Percentiles rank a stretch among this genome's conserved stretches.
Conservation (phyloP, 176 grass and related monocot species). For the Carex parvula region DNA sequence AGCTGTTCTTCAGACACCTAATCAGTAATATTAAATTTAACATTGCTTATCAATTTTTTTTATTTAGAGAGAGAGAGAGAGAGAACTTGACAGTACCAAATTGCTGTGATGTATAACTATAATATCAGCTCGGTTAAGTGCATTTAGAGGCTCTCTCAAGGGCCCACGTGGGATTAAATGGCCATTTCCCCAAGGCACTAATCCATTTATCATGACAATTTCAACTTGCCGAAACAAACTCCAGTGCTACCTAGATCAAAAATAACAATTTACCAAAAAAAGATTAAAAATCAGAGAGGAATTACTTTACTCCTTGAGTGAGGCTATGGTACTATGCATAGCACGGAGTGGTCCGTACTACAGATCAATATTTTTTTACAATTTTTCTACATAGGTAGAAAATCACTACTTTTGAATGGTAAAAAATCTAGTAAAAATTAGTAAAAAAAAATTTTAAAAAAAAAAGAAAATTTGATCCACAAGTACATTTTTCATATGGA, state of each 20-base stretch:
- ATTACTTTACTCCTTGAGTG: neutral
- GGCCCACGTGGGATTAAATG: slow-evolving; percentile 73
- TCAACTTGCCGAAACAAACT: slow-evolving; percentile 69
- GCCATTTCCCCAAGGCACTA: slow-evolving; percentile 62
- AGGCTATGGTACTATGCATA: no score
- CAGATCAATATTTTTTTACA: no score
- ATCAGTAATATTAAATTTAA: slow-evolving; percentile 29
- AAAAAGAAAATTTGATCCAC: no score
- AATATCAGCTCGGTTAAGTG: slow-evolving; percentile 64
- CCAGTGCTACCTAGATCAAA: slow-evolving; percentile 68
- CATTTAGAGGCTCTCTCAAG: slow-evolving; percentile 67
- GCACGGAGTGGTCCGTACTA: no score
- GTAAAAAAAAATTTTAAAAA: no score
- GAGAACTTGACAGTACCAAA: slow-evolving; percentile 39
- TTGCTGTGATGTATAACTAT: slow-evolving; percentile 72
- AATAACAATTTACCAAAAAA: slow-evolving; percentile 12
- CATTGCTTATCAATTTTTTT: slow-evolving; percentile 4
- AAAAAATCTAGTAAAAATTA: no score
- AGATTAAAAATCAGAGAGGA: neutral
- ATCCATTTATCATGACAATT: slow-evolving; percentile 83
- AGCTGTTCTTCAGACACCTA: slow-evolving; percentile 51
- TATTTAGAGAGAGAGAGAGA: neutral
- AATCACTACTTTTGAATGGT: no score
- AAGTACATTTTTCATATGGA: no score
- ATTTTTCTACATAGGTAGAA: no score